These are phyloP conservation scores for Cucumis hystrix DNA, from an alignment of 306 rosid genomes.

Conservation along the genomic window DNA sequence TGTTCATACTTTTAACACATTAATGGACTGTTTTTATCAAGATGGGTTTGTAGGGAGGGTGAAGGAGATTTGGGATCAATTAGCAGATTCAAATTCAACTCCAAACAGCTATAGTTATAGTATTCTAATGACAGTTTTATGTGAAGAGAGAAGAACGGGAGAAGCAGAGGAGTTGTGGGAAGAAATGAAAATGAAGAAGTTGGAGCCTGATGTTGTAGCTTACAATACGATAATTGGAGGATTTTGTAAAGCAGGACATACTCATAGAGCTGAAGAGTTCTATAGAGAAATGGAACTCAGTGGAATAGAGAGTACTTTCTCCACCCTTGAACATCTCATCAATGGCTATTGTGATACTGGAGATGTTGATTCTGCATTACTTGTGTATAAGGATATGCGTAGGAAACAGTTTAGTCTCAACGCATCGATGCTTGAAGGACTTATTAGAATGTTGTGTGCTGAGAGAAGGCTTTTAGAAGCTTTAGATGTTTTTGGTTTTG, in stretches of 20 bases:
- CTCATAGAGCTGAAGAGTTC: conserved; percentile 50
- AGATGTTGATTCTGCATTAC: conserved; percentile 43
- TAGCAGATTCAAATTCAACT: conserved; percentile 19
- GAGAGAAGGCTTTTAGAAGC: conserved; percentile 39
- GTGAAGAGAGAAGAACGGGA: conserved; percentile 40
- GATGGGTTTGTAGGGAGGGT: conserved; percentile 33
- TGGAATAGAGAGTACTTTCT: conserved; percentile 36
- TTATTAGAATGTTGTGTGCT: conserved; percentile 33
- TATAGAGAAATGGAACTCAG: conserved; percentile 48
- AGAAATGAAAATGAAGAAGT: conserved; percentile 32
- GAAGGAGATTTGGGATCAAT: conserved; percentile 51
- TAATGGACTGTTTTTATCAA: conserved; percentile 55
- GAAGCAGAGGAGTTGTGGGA: conserved; percentile 45
- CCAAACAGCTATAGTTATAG: conserved; percentile 49
- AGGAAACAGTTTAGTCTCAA: conserved; percentile 45
- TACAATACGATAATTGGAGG: conserved; percentile 75
- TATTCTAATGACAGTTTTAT: conserved; percentile 47
- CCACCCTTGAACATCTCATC: conserved; percentile 54
- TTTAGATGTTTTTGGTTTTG: conserved; percentile 28
- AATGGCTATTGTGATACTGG: conserved; percentile 40
- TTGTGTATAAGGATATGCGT: conserved; percentile 53
- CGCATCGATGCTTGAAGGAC: conserved; percentile 25
- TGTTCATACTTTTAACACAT: conserved; percentile 44
- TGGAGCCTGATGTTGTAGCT: conserved; percentile 47
- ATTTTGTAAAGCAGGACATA: conserved; percentile 48